A percentile compares a stretch with the other conserved stretches of the same genome.
Evolutionary conservation across 2,329 filamentous ascomycete genomes (phyloP).

Genomic region (Ciborinia camelliae): DNA sequence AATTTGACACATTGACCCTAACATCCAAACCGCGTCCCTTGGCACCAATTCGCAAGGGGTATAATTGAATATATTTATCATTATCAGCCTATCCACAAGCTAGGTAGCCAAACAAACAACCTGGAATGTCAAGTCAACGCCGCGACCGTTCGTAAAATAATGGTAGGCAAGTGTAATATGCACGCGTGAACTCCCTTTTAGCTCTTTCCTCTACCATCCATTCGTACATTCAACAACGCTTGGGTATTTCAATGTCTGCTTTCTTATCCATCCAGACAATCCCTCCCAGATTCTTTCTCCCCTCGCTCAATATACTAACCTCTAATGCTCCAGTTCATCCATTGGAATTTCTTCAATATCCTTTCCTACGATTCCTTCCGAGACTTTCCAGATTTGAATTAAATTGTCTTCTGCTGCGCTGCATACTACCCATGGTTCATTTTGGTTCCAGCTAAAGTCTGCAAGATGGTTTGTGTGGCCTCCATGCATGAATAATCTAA

Average conservation of each 20-base stretch:
- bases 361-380: conserved; percentile 75
- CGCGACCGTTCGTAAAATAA: neutral
- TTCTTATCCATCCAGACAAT: neutral
- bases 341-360: conserved; percentile 72
- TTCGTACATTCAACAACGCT: conserved; percentile 1
- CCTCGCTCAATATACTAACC: too few relatives aligned
- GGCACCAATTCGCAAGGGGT: too few relatives aligned
- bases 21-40: too few relatives aligned
- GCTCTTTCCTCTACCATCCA: neutral
- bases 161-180: too few relatives aligned
- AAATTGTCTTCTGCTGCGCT: conserved; percentile 96
- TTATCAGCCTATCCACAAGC: neutral
- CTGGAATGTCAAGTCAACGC: conserved; percentile 5
- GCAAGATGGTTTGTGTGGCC: conserved; percentile 95
- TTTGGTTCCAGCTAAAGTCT: conserved; percentile 97
- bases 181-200: neutral
- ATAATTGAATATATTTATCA: neutral
- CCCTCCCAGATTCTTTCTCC: neutral
- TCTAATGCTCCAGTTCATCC: conserved; percentile 67
- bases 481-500: conserved; percentile 93
- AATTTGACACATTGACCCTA: too few relatives aligned
- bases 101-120: conserved; percentile 1
- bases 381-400: conserved; percentile 89
- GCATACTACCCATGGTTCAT: conserved; percentile 94
- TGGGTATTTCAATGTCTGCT: conserved; percentile 10